Base-by-base conservation (phyloP, 441 rosid species). In the Capsella rubella region DNA sequence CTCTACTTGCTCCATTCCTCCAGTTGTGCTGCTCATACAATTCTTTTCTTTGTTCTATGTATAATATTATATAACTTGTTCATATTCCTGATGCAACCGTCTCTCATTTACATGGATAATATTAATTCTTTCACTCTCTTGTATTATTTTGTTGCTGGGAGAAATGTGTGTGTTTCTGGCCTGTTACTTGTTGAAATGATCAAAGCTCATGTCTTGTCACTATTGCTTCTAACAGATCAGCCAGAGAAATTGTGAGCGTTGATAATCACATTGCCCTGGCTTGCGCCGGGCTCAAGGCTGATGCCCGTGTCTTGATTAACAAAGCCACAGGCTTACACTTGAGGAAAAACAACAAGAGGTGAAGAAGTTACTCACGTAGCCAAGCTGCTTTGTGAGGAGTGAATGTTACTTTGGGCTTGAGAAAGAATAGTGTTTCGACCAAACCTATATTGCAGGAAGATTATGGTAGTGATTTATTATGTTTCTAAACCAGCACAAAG, bases 201-300 rank as follows among this genome's bases (percentile, higher is more conserved):
- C 15, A 15, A 8, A 42, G 32, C 21, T 50, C 0, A 47, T 61
- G 32, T 71, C 64, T 40, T 45, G 16, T 37, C 31, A 7, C 68
- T 28, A 28, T 60, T 39, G 51, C 77, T 29, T 47, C 61, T 14
- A 67, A 71, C 88, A 93, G 98, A 77, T 72, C 91, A 46, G 95
- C 88, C 35, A 87, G 91, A 76, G 91, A 93, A 86, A 89, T 93
- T 69, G 98, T 91, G 42, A 86, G 85, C 29, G 81, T 93, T 87
- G 98, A 93, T 67, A 72, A 93, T 67, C 97, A 93, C 80, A 73
- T 93, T 49, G 98, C 96, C 0, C 75, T 93, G 73, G 98, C 91
- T 14, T 90, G 95, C 82, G 95, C 98, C 67, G 97, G 98, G n/a
- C 76, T 93, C 28, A 93, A 93, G 80, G 97, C 97, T 16, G 97